These are phyloP conservation scores for Lodderomyces beijingensis DNA, from an alignment of 1,139 yeast species.

Conservation along the genomic window DNA sequence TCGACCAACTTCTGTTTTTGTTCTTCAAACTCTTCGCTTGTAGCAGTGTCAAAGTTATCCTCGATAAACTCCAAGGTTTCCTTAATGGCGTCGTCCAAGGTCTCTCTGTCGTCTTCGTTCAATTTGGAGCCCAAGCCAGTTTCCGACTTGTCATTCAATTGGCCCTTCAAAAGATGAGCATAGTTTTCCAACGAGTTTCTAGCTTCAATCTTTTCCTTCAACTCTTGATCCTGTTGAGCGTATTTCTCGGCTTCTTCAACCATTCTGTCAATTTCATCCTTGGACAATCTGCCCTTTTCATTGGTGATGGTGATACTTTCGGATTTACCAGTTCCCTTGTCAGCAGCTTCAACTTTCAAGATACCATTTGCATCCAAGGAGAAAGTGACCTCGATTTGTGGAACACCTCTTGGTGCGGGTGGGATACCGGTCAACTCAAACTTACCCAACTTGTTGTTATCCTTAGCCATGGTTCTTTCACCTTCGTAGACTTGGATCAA, in stretches of 20 bases:
- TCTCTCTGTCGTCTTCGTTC: slow-evolving; percentile 88
- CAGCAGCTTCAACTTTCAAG: slow-evolving; percentile 43
- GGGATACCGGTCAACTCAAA: slow-evolving; percentile 47
- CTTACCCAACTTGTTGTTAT: slow-evolving; percentile 43
- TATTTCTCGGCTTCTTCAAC: slow-evolving; percentile 90
- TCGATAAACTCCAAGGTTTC: slow-evolving; percentile 87
- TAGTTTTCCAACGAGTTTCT: slow-evolving; percentile 48
- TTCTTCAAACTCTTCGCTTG: slow-evolving; percentile 90
- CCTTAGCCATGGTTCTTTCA: slow-evolving; percentile 46
- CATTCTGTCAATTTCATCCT: slow-evolving; percentile 91
- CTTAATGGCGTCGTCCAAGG: slow-evolving; percentile 80
- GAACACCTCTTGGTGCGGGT: slow-evolving; percentile 49
- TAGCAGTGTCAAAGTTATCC: slow-evolving; percentile 82
- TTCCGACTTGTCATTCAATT: slow-evolving; percentile 59
- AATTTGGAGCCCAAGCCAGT: slow-evolving; percentile 70
- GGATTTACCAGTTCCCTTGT: slow-evolving; percentile 60
- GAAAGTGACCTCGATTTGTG: slow-evolving; percentile 46
- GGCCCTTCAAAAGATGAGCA: slow-evolving; percentile 45
- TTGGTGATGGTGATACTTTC: slow-evolving; percentile 92
- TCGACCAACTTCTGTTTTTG: slow-evolving; percentile 83
- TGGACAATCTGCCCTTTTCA: slow-evolving; percentile 94
- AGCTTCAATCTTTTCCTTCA: slow-evolving; percentile 74
- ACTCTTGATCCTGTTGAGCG: slow-evolving; percentile 81
- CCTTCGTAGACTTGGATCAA: slow-evolving; percentile 47
- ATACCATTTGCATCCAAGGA: slow-evolving; percentile 47